A percentile compares a stretch with the other conserved stretches of the same genome.
These are phyloP conservation scores for Gamarada debralockiae DNA, from an alignment of 495 filamentous ascomycete species.

Conservation along the genomic window DNA sequence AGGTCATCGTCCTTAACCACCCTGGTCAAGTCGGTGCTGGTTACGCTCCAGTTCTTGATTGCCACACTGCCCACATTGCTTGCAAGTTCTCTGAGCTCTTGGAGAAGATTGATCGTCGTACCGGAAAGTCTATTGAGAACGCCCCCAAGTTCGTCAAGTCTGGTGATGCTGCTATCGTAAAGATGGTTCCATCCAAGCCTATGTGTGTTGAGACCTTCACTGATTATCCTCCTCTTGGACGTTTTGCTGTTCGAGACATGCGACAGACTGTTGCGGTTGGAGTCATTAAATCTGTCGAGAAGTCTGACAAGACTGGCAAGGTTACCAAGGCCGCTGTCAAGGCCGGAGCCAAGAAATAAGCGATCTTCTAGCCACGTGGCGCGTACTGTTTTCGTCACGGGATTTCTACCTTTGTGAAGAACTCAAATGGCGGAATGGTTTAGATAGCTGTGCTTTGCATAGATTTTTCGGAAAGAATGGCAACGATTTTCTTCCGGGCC, in stretches of 20 bases:
- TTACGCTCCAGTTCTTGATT: conserved; percentile 97
- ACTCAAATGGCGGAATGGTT: too few species aligned
- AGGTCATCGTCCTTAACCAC: conserved; percentile 99
- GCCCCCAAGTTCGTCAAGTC: conserved; percentile 99
- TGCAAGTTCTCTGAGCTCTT: conserved; percentile 99
- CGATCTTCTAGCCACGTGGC: too few species aligned
- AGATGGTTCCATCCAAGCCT: conserved; percentile 99
- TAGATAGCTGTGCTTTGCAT: too few species aligned
- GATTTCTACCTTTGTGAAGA: too few species aligned
- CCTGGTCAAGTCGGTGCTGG: conserved; percentile 98
- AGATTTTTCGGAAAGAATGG: too few species aligned
- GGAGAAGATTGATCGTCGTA: conserved; percentile 99
- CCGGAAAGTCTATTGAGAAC: conserved; percentile 92
- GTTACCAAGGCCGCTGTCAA: conserved; percentile 31
- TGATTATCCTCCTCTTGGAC: conserved; percentile 96
- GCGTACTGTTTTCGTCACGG: too few species aligned
- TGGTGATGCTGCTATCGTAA: conserved; percentile 99
- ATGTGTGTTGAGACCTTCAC: conserved; percentile 99
- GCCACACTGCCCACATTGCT: conserved; percentile 99
- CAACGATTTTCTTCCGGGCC: too few species aligned
- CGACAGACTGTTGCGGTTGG: conserved; percentile 83
- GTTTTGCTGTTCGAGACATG: conserved; percentile 81
- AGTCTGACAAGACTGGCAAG: conserved; percentile 28
- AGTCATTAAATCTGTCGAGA: conserved; percentile 66
- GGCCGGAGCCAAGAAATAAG: conserved; percentile 33